Evolutionary conservation across 805 yeast genomes (phyloP).

Genomic region (Myxozyma kluyveri): DNA sequence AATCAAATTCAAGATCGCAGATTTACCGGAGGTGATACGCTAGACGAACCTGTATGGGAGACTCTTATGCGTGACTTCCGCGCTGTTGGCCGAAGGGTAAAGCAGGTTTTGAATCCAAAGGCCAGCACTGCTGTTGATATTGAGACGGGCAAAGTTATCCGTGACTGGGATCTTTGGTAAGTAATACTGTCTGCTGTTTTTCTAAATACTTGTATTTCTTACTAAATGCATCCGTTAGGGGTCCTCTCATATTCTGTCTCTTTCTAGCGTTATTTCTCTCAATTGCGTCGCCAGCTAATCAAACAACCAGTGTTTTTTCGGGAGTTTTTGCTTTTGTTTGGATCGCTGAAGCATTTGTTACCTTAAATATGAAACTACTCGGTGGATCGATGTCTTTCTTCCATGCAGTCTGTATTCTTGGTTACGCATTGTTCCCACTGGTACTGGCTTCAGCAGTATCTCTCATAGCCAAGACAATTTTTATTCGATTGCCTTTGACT

Average conservation of each 20-base stretch:
- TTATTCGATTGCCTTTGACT: constrained; percentile 51
- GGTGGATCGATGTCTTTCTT: constrained; percentile 62
- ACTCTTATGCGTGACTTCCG: constrained; percentile 51
- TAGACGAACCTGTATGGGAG: constrained; percentile 64
- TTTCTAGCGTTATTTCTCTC: constrained; percentile 53
- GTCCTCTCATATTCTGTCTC: constrained; percentile 64
- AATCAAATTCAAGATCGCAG: constrained; percentile 46
- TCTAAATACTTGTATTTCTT: too few species aligned
- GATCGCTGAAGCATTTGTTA: constrained; percentile 59
- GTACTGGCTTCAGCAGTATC: constrained; percentile 53
- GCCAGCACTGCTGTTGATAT: constrained; percentile 30
- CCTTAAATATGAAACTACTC: constrained; percentile 62
- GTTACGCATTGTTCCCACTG: constrained; percentile 68
- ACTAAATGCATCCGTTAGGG: too few species aligned
- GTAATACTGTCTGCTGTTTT: too few species aligned
- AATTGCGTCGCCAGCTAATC: constrained; percentile 41
- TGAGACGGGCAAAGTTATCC: constrained; percentile 30
- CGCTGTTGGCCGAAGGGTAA: constrained; percentile 45
- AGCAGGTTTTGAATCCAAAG: constrained; percentile 46
- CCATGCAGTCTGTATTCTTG: constrained; percentile 67
- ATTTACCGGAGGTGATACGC: constrained; percentile 65
- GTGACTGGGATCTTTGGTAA: constrained; percentile 56
- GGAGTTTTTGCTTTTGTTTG: constrained; percentile 63
- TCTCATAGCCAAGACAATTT: constrained; percentile 47
- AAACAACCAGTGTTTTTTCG: constrained; percentile 57